Conservation (phyloP, 345 rosid genomes). For the Salix arbutifolia region DNA sequence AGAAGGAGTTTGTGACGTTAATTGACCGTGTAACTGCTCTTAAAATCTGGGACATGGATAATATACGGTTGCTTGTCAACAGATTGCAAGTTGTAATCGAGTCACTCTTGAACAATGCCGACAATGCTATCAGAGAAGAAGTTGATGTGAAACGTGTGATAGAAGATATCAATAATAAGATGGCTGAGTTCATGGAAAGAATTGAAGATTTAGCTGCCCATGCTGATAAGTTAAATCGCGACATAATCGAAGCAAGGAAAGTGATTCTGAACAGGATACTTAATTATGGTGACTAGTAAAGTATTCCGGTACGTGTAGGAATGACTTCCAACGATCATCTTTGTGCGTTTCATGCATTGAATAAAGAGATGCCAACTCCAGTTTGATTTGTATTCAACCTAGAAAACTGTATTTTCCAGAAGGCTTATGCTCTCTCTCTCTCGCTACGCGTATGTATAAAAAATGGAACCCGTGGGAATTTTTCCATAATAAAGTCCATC, state of each 20-base stretch:
- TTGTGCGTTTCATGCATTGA: no score
- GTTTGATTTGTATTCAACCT: no score
- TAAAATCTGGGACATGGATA: slow-evolving; percentile 64
- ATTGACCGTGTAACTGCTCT: slow-evolving; percentile 40
- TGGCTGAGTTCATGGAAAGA: slow-evolving; percentile 45
- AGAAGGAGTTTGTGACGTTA: slow-evolving; percentile 44
- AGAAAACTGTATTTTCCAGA: no score
- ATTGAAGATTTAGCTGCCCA: slow-evolving; percentile 57
- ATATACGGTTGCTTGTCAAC: slow-evolving; percentile 47
- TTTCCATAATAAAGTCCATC: no score
- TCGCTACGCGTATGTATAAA: no score
- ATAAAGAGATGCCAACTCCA: no score
- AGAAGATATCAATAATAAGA: slow-evolving; percentile 73
- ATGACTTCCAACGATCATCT: neutral
- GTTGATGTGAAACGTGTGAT: slow-evolving; percentile 55
- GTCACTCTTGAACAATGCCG: slow-evolving; percentile 45
- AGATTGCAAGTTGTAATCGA: slow-evolving; percentile 53
- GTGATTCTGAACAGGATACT: slow-evolving; percentile 63
- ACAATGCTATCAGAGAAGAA: slow-evolving; percentile 50
- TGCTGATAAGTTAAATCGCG: slow-evolving; percentile 59
- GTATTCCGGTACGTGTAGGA: slow-evolving; percentile 19
- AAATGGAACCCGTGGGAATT: no score
- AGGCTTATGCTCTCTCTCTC: no score
- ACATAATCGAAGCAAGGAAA: slow-evolving; percentile 67
- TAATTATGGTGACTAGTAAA: slow-evolving; percentile 33